Conservation (phyloP, 176 grass and related monocot genomes). For the Alloteropsis semialata region DNA sequence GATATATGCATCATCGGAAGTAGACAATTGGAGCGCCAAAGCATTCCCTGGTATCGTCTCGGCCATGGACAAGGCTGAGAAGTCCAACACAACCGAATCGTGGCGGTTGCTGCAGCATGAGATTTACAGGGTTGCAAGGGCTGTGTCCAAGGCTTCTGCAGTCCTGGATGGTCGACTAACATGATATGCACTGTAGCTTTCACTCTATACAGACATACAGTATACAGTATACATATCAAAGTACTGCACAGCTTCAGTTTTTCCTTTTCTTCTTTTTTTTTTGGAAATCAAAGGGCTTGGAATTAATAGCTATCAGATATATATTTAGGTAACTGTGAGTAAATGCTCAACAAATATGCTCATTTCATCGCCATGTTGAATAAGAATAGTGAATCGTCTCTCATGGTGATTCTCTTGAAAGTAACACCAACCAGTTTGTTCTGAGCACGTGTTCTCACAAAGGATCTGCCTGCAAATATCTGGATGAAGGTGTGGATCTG, state of each 20-base stretch:
- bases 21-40: conserved; percentile 67
- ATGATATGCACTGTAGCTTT: conserved; percentile 37
- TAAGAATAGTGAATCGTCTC: background rate
- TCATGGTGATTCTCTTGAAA: conserved; percentile 8
- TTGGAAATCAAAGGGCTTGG: background rate
- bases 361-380: too few species aligned
- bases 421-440: background rate
- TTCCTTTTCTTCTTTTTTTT: background rate
- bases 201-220: background rate
- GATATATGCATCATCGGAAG: conserved; percentile 75
- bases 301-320: background rate
- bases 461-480: background rate
- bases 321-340: background rate
- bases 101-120: conserved; percentile 70
- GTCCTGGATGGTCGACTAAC: conserved; percentile 71
- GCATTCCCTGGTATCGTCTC: conserved; percentile 71
- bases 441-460: too few species aligned
- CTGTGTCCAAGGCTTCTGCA: conserved; percentile 61
- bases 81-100: conserved; percentile 52
- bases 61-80: conserved; percentile 58
- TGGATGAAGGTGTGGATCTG: background rate
- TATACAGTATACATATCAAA: too few species aligned
- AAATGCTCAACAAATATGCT: background rate
- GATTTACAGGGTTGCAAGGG: conserved; percentile 76
- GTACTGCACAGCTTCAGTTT: background rate